Evolutionary conservation across 176 grass and related monocot species (phyloP).

Genomic region (Ensete glaucum): DNA sequence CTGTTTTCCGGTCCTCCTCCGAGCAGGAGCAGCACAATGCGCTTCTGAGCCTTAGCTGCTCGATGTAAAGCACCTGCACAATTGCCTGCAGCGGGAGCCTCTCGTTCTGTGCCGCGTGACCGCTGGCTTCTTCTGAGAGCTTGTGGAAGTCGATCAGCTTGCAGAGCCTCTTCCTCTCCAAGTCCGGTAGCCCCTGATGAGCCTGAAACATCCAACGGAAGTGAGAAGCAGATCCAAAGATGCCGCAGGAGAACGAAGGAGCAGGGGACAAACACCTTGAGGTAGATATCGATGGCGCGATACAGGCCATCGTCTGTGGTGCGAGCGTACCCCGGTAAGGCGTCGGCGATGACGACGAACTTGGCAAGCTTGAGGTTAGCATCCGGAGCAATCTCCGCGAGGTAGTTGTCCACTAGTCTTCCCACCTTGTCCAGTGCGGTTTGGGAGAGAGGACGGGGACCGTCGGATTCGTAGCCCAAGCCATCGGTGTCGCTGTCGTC

Average conservation of each 20-base stretch:
- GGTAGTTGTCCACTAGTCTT: conserved; percentile 46
- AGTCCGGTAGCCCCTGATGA: conserved; percentile 39
- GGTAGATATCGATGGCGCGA: conserved; percentile 58
- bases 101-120: conserved; percentile 57
- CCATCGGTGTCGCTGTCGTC: conserved; percentile 36
- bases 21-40: not conserved
- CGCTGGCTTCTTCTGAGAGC: conserved; percentile 60
- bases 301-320: conserved; percentile 51
- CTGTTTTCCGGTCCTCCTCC: conserved; percentile 2
- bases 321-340: conserved; percentile 51
- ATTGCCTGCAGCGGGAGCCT: conserved; percentile 48
- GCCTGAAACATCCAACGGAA: conserved; percentile 26
- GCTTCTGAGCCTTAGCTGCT: conserved; percentile 52
- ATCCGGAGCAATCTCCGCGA: conserved; percentile 64
- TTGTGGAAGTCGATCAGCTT: conserved; percentile 56
- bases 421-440: conserved; percentile 34
- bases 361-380: conserved; percentile 50
- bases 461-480: conserved; percentile 16
- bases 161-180: conserved; percentile 48
- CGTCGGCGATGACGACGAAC: conserved; percentile 39
- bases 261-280: conserved; percentile 33
- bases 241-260: not conserved
- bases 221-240: not conserved
- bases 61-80: conserved; percentile 68
- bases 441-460: conserved; percentile 21